Base-by-base conservation (phyloP, 23 red algal genomes). In the Gracilaria gracilis region DNA sequence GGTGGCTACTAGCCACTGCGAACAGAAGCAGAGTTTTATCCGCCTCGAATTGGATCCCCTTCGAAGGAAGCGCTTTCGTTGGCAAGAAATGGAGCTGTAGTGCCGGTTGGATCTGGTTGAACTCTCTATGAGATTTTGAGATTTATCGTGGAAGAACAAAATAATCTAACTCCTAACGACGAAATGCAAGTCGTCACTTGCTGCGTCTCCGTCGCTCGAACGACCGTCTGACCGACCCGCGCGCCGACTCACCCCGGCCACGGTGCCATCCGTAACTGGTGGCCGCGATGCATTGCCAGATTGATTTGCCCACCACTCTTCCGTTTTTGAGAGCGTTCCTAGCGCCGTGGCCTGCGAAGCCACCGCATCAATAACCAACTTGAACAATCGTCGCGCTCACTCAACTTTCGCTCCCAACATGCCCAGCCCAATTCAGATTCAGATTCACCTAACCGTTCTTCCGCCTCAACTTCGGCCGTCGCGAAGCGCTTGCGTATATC, bases 401-500 rank as follows among this genome's bases (percentile, higher is more conserved):
- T 66, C 80, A 59, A 61, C 80, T 83, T 47, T 42, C 80, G 62
- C 57, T 83, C 67, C 33, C 57, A 61, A 34, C 25, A 33, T 32
- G 33, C 39, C n/a, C 53, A 61, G 23, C 55, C 80, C 24, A 11
- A 40, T 65, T 65, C 80, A 51, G n/a, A 28, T 2, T 3, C 28
- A 2, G 20, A 29, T 25, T 33, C 57, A 11, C 32, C 15, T 32
- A 40, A 32, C 27, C 64, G 36, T 13, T 23, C 66, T 29, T 21
- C 64, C 33, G 31, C 74, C 23, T 69, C 83, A 5, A 32, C 58
- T 12, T 46, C 35, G 31, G 21, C 23, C 57, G 57, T 25, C 12
- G 25, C 49, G 14, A 29, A 55, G 8, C 17, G 7, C 21, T 19
- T n/a, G n/a, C n/a, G n/a, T n/a, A n/a, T n/a, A n/a, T n/a, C n/a